Base-by-base conservation (phyloP, 768 basidiomycete genomes). In the Macrolepiota albuminosa region DNA sequence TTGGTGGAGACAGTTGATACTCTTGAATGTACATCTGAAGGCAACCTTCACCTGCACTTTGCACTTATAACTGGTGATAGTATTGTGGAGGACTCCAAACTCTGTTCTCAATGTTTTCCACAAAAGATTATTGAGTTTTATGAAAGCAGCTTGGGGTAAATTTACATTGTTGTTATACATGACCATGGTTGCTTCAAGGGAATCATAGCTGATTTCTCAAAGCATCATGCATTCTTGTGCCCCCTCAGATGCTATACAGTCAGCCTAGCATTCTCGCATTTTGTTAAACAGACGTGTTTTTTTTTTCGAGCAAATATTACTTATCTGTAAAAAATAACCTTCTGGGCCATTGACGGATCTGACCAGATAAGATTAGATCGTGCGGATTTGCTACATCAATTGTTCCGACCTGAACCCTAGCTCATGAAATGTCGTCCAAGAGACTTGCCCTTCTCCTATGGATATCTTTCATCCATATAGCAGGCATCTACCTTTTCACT, bases 401-500 rank as follows among this genome's bases (percentile, higher is more conserved):
- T 10, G 8, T 7, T 26, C 37, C 16, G 37, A 39, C 7, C 11
- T 21, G 49, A 50, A n/a, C 31, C 31, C 7, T 36, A 36, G 3
- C 52, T 54, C 16, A 60, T 66, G 63, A 64, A 46, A 64, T 64
- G 65, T 54, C 68, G 48, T 70, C 71, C 18, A 73, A 69, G 53
- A 68, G 70, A 33, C 53, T 73, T 31, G 63, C 59, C 24, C 66
- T 84, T 36, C 69, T 89, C 14, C 59, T 83, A 55, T 88, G 85
- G 82, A 73, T 94, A 26, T 77, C 80, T 59, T 72, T 85, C 50
- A 70, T 91, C 31, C 95, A 98, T 65, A 66, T 87, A 48, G 78
- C 85, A 31, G 93, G 89, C 14, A 85, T 98, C 31, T 92, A 90
- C 71, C 84, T 96, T 56, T 98, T 97, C 74, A 92, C 91, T 0